phyloP scores from a whole-genome alignment of 371 early-diverging fungal species.

The Mucor indicus region DNA sequence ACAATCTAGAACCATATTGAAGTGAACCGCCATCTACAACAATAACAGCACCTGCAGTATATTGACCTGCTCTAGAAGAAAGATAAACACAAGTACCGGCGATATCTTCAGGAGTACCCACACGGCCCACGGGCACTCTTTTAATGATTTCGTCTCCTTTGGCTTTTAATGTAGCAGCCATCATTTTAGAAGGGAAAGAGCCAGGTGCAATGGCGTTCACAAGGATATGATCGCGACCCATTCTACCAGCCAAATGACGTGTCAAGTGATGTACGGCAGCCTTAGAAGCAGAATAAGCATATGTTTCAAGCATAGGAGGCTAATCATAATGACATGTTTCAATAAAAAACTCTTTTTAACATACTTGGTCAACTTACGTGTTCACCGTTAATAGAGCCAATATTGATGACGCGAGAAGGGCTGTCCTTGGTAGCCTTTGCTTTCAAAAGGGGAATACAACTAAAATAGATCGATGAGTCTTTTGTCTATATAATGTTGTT shows the following conservation, averaged over 20 bases:
- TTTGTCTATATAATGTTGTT: neutral
- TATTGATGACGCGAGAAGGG: constrained; percentile 67
- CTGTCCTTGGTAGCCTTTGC: constrained; percentile 53
- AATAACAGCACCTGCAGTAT: constrained; percentile 77
- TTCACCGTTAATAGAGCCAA: constrained; percentile 74
- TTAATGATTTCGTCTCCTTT: constrained; percentile 56
- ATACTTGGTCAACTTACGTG: constrained; percentile 29
- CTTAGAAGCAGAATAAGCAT: constrained; percentile 78
- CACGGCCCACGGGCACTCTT: constrained; percentile 68
- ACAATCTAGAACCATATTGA: constrained; percentile 17
- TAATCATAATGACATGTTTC: constrained; percentile 7
- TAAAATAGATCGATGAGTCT: too few species aligned
- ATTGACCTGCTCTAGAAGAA: constrained; percentile 70
- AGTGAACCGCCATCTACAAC: constrained; percentile 78
- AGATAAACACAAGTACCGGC: constrained; percentile 80
- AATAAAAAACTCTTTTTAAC: neutral
- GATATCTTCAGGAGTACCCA: constrained; percentile 85
- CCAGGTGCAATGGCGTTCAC: constrained; percentile 93
- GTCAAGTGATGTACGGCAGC: constrained; percentile 80
- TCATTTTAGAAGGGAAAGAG: constrained; percentile 86
- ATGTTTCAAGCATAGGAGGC: constrained; percentile 60
- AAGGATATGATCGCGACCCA: constrained; percentile 66
- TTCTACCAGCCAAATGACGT: constrained; percentile 62
- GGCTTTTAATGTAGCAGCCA: constrained; percentile 70
- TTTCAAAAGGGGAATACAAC: constrained; percentile 73